Evolutionary conservation across 495 filamentous ascomycete species (phyloP), one percentile per base, ranked within the genome.

Genomic region (Glonium stellatum): DNA sequence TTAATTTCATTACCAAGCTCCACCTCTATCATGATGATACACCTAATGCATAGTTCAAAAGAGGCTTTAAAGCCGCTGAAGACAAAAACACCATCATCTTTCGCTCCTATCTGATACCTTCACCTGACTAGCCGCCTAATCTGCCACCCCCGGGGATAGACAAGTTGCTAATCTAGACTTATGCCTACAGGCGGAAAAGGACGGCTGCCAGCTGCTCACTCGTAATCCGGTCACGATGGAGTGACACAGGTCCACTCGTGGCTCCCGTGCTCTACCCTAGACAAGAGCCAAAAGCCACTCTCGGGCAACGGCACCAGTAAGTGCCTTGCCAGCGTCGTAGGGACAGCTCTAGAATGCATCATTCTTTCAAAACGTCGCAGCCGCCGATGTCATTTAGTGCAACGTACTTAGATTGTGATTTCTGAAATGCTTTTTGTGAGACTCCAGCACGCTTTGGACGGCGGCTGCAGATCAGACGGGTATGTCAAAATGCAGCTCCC

Each of bases 41-140:
- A 61, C 36, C 61, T 34, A 58, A 67, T 60, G 67, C 67, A 69
- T 69, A 69, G 67, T 69, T 69, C 67, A 69, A 60, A 67, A 50
- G 64, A n/a, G 56, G 55, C 58, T 64, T 48, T 47, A 49, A 55
- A 59, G n/a, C 58, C 52, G 39, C 64, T 65, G 62, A 23, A 55
- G 62, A 69, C 37, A 64, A 36, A 67, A 64, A 44, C 31, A 63
- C 54, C 58, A 69, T 61, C 57, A 58, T 69, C 67, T 67, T 69
- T 69, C 64, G 64, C 67, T 51, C 64, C 67, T 69, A 67, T 67
- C 64, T 69, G 67, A 69, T 64, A 35, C 21, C 12, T 15, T 59
- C n/a, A 10, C 44, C 22, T 25, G 44, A 31, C 23, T 1, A 37
- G 37, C 39, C 4, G 18, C 49, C 23, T 59, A 22, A n/a, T 50